These are phyloP conservation scores for Phanerochaete sordida DNA, from an alignment of 768 basidiomycete genomes.

Conservation along the genomic window DNA sequence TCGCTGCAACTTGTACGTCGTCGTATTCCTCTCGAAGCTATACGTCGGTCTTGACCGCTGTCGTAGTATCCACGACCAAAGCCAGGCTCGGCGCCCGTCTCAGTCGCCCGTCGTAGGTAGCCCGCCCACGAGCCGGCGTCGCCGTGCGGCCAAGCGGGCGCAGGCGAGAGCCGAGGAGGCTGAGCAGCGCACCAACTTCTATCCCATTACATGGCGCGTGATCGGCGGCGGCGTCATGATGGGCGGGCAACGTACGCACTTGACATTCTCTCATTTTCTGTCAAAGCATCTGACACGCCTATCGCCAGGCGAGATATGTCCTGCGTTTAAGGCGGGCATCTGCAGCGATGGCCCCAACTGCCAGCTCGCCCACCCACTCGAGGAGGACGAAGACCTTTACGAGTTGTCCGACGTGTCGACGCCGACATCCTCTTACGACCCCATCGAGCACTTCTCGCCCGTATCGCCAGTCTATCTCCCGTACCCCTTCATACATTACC, in stretches of 20 bases:
- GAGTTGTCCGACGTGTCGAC: not conserved
- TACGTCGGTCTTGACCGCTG: not conserved
- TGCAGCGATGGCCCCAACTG: slow-evolving; percentile 27
- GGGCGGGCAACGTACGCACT: slow-evolving; percentile 33
- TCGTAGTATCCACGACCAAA: slow-evolving; percentile 1
- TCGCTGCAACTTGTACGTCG: slow-evolving; percentile 14
- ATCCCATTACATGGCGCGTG: slow-evolving; percentile 71
- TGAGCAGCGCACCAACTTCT: slow-evolving; percentile 37
- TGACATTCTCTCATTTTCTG: not conserved
- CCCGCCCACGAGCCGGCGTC: not conserved
- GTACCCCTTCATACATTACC: not conserved
- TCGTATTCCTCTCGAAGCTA: not conserved
- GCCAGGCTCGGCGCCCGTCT: not conserved
- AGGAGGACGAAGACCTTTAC: not conserved
- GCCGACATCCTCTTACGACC: not conserved
- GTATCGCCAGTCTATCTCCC: slow-evolving; percentile 5
- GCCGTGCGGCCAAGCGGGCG: not conserved
- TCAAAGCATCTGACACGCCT: not conserved
- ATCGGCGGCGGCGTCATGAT: slow-evolving; percentile 78
- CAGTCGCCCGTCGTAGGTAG: not conserved
- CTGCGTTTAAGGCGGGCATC: slow-evolving; percentile 22
- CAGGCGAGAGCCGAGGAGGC: slow-evolving; percentile 30
- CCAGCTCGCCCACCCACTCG: slow-evolving; percentile 20
- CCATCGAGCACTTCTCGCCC: slow-evolving; percentile 1
- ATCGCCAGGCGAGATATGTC: slow-evolving; percentile 23